phyloP scores from a whole-genome alignment of 1,284 basidiomycete genomes.

The Agroathelia rolfsii region DNA sequence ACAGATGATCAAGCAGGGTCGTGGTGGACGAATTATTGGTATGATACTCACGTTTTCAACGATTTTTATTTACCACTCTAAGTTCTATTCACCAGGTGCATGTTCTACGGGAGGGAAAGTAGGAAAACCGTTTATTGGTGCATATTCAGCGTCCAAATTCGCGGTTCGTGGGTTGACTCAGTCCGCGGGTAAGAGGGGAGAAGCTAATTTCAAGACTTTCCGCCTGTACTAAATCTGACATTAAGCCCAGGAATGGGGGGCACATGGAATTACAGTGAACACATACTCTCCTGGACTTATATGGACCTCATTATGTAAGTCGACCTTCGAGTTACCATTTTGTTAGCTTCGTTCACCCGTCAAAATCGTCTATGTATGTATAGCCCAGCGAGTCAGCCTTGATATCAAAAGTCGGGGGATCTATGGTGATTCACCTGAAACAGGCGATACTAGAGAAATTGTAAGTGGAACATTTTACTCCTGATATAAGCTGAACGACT shows the following conservation, averaged over 20 bases:
- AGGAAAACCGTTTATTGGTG: slow-evolving; percentile 1
- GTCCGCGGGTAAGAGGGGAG: slow-evolving; percentile 17
- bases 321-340: background rate
- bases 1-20: slow-evolving; percentile 30
- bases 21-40: slow-evolving; percentile 29
- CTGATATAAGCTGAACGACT: too few relatives aligned
- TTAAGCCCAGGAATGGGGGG: slow-evolving; percentile 29
- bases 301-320: slow-evolving; percentile 24
- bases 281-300: slow-evolving; percentile 38
- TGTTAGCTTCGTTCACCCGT: background rate
- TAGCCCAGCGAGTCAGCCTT: too few relatives aligned
- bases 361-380: too few relatives aligned
- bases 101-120: slow-evolving; percentile 28
- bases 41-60: background rate
- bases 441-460: too few relatives aligned
- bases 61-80: background rate
- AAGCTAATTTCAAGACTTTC: background rate
- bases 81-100: slow-evolving; percentile 17
- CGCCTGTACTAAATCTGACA: slow-evolving; percentile 2
- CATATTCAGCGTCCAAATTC: slow-evolving; percentile 22
- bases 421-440: too few relatives aligned
- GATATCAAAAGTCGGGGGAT: too few relatives aligned
- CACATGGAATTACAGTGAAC: slow-evolving; percentile 37
- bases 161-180: slow-evolving; percentile 20
- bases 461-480: too few relatives aligned